Evolutionary conservation across 2,329 filamentous ascomycete genomes (phyloP).

Genomic region (Sordariomycetes sp.): DNA sequence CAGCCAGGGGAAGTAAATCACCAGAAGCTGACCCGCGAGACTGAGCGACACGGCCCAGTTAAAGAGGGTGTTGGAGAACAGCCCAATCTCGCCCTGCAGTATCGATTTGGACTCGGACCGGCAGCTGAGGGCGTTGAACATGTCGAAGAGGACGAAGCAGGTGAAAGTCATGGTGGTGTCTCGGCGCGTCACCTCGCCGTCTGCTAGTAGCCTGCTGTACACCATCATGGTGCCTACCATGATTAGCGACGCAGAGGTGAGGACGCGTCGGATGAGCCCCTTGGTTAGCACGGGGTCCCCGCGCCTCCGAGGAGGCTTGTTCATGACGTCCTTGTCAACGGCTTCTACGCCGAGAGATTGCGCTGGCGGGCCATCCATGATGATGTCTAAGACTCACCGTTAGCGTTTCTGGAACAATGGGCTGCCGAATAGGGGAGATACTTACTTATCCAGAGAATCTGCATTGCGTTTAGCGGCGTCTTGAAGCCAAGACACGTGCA

Average conservation of each 20-base stretch:
- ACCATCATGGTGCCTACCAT: conserved; percentile 85
- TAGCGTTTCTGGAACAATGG: not conserved
- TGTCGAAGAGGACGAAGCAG: conserved; percentile 97
- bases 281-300: conserved; percentile 85
- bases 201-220: conserved; percentile 76
- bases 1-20: conserved; percentile 89
- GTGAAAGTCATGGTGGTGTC: conserved; percentile 99
- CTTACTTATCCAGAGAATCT: conserved; percentile 99
- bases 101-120: conserved; percentile 85
- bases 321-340: conserved; percentile 91
- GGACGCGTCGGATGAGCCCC: conserved; percentile 67
- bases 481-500: conserved; percentile 89
- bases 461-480: conserved; percentile 96
- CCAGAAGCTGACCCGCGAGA: conserved; percentile 72
- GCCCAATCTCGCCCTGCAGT: conserved; percentile 68
- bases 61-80: conserved; percentile 85
- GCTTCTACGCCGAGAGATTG: conserved; percentile 94
- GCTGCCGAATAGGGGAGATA: conserved; percentile 11
- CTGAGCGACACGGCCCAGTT: conserved; percentile 88
- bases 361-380: conserved; percentile 97
- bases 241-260: conserved; percentile 79
- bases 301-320: conserved; percentile 68
- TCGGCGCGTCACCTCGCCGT: conserved; percentile 73
- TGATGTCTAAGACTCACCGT: conserved; percentile 57
- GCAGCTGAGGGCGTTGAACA: conserved; percentile 96